Evolutionary conservation across 106 monocot genomes (phyloP), one percentile per base, ranked within the genome.

Genomic region (Dendrobium huoshanense): DNA sequence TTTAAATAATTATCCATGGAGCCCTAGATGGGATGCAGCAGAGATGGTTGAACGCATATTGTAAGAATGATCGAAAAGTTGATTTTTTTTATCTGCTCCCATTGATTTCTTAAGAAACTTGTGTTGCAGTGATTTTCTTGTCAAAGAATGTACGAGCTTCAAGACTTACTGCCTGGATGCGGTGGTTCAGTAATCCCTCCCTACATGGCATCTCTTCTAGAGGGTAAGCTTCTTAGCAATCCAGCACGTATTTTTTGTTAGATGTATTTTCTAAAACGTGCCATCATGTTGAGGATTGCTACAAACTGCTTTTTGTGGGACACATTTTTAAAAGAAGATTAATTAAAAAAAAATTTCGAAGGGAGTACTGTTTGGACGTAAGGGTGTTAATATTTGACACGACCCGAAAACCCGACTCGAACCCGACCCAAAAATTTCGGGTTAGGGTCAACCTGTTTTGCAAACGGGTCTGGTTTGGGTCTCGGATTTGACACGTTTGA

Each of bases 1-100:
- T 11, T 56, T 92, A 75, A 85, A 55, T 80, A 89, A 91, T 41
- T 98, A 89, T 80, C 97, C 94, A 16, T 98, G 97, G 97, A 98
- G 97, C 68, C 97, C 97, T 43, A 89, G 94, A 89, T 98, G 94
- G 97, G 91, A 91, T 41, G 15, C 54, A 31, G 9, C 84, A 55
- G 65, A 77, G 68, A 98, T 98, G 97, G 87, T 67, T 17, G 90
- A 98, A 56, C 92, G 92, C 58, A 89, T 94, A 68, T 95, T 79
- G 97, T 98, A 83, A 92, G 94, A 73, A 11, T 16, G 31, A 8
- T 20, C 16, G n/a, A 41, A 24, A 18, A 37, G 47, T 10, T 13
- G 9, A 49, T 9, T 22, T 7, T 13, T 5, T 5, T 0, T 58
- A 9, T 37, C 19, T 55, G 1, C 9, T 56, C 9, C 7, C 8